These are phyloP conservation scores for Pestalotiopsis sp. DNA, from an alignment of 2,329 filamentous ascomycete genomes.

Conservation along the genomic window DNA sequence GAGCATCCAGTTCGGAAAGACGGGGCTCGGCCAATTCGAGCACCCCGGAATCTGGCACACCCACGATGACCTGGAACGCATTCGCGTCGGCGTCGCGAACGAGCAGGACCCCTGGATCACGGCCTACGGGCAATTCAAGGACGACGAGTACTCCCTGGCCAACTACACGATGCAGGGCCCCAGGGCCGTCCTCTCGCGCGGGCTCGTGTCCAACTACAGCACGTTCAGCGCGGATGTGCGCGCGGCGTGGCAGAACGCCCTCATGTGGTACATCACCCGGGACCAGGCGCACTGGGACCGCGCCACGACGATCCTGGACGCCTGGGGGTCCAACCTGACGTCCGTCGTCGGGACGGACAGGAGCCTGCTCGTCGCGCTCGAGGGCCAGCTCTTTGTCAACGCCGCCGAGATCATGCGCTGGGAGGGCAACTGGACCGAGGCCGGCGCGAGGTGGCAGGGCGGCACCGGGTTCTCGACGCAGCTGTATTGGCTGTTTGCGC, in stretches of 20 bases:
- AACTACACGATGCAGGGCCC: slow-evolving; percentile 32
- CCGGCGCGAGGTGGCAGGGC: slow-evolving; percentile 33
- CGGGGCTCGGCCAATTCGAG: background rate
- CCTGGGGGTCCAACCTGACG: slow-evolving; percentile 33
- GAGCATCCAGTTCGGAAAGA: background rate
- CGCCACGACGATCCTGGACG: slow-evolving; percentile 36
- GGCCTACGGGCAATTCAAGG: background rate
- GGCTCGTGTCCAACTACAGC: slow-evolving; percentile 34
- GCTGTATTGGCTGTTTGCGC: slow-evolving; percentile 41
- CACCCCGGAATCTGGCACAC: background rate
- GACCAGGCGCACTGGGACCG: slow-evolving; percentile 34
- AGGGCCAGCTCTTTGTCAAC: slow-evolving; percentile 40
- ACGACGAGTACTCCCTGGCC: background rate
- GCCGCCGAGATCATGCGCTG: slow-evolving; percentile 45
- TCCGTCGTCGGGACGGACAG: slow-evolving; percentile 33
- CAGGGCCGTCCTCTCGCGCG: slow-evolving; percentile 30
- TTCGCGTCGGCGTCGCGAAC: background rate
- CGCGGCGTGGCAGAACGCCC: slow-evolving; percentile 39
- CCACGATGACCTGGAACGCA: background rate
- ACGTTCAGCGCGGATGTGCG: slow-evolving; percentile 35
- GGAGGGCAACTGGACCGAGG: slow-evolving; percentile 40
- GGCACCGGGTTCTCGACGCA: slow-evolving; percentile 37
- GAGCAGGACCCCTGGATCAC: background rate
- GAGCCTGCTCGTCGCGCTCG: slow-evolving; percentile 37
- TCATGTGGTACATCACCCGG: slow-evolving; percentile 43